Evolutionary conservation across 306 rosid genomes (phyloP), one percentile per base, ranked within the genome.

Genomic region (Malus sieversii): DNA sequence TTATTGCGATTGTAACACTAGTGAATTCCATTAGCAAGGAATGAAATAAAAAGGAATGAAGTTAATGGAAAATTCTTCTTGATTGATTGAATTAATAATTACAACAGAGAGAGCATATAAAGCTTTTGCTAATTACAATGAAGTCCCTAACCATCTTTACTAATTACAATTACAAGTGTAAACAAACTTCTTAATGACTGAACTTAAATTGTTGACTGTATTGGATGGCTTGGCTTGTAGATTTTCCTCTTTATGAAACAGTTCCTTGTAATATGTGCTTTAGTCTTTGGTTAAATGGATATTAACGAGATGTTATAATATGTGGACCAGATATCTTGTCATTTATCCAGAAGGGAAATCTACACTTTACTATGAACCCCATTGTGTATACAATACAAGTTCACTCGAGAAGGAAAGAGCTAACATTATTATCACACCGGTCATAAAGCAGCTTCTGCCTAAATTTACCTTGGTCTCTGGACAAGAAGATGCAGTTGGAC

Each of bases 321-420:
- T 76, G 33, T 84, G 68, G 29, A 72, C 73, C 86, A 94, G 98
- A 77, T 94, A 92, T 77, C 85, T 94, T 61, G 85, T 94, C 58
- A 78, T 35, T 68, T 86, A 93, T 68, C 85, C 88, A 45, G 85
- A 75, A 79, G 93, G 87, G 66, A 90, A 84, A 78, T 73, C 84
- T 83, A 87, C 92, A 70, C 96, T 94, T 74, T 94, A 94, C 80
- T 94, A 94, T 68, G 97, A 94, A 85, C 96, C 98, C 55, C 98
- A 90, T 76, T 94, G 98, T 74, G 91, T 89, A 48, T 94, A 90
- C 82, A 78, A 86, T 78, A 87, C 83, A 74, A 74, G 77, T 68
- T 87, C 68, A 35, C 48, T 92, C 63, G 95, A 83, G 87, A 94
- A 89, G 72, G 86, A 87, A 84, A 80, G 78, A 81, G 97, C 92